Evolutionary conservation across 305 asterid genomes (phyloP).

Genomic region (Fraxinus sp.): DNA sequence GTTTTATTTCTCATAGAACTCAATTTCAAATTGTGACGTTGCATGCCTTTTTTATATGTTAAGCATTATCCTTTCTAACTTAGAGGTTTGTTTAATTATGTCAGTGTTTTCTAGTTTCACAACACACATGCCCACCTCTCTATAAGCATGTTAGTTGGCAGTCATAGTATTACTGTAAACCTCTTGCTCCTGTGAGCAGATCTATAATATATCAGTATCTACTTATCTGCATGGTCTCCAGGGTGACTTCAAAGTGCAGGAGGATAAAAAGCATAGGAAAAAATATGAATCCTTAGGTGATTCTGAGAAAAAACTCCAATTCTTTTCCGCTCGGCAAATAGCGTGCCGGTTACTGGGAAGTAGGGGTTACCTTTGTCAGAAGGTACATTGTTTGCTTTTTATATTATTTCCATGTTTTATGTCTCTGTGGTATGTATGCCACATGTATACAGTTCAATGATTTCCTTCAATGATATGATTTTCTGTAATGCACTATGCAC

Average conservation of each 20-base stretch:
- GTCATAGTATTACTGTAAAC: neutral
- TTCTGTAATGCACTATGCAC: slow-evolving; percentile 1
- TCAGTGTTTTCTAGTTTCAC: neutral
- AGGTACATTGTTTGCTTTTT: slow-evolving; percentile 42
- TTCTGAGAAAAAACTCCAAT: slow-evolving; percentile 78
- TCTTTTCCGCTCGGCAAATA: slow-evolving; percentile 90
- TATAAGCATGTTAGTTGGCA: neutral
- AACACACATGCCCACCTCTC: neutral
- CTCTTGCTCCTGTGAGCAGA: neutral
- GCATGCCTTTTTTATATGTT: neutral
- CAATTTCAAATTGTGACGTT: neutral
- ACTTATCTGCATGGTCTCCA: slow-evolving; percentile 28
- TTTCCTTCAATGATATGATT: slow-evolving; percentile 4
- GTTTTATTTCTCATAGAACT: neutral
- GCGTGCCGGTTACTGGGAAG: slow-evolving; percentile 97
- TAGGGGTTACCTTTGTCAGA: slow-evolving; percentile 90
- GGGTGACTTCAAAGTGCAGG: slow-evolving; percentile 91
- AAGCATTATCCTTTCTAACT: neutral
- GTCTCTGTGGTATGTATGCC: slow-evolving; percentile 6
- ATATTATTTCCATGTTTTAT: slow-evolving; percentile 10
- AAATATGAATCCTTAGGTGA: slow-evolving; percentile 62
- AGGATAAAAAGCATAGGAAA: slow-evolving; percentile 87
- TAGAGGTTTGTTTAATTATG: neutral
- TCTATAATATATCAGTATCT: neutral
- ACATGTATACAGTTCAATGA: slow-evolving; percentile 14